phyloP scores from a whole-genome alignment of 78 protist genomes.

The Dictyostelium intermedium region DNA sequence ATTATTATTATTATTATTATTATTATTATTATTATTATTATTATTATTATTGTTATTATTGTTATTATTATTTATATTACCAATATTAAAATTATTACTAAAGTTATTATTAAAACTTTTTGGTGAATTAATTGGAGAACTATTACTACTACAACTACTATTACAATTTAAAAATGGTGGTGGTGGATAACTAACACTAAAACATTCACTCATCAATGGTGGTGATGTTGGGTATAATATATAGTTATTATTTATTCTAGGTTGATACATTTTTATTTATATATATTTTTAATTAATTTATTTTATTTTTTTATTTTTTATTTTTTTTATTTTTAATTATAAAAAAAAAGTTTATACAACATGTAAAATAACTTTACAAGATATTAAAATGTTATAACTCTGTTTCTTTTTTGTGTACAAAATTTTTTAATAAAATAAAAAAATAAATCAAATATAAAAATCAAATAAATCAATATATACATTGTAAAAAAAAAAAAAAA shows the following conservation, averaged over 20 bases:
- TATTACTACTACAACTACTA: neutral
- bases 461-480: neutral
- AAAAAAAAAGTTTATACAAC: neutral
- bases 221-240: slow-evolving; percentile 12
- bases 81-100: neutral
- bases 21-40: too few relatives aligned
- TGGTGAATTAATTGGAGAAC: neutral
- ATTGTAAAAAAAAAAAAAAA: neutral
- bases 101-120: neutral
- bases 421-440: neutral
- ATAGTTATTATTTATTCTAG: slow-evolving; percentile 9
- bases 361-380: neutral
- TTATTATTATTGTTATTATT: too few relatives aligned
- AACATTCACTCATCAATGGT: neutral
- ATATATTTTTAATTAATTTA: too few relatives aligned
- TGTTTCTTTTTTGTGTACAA: neutral
- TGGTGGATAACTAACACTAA: neutral
- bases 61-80: neutral
- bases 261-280: slow-evolving; percentile 3
- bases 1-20: too few relatives aligned
- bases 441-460: neutral
- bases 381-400: neutral
- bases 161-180: neutral
- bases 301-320: neutral
- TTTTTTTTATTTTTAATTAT: neutral